Evolutionary conservation across 805 yeast species (phyloP).

Genomic region (Candida xyloterini): DNA sequence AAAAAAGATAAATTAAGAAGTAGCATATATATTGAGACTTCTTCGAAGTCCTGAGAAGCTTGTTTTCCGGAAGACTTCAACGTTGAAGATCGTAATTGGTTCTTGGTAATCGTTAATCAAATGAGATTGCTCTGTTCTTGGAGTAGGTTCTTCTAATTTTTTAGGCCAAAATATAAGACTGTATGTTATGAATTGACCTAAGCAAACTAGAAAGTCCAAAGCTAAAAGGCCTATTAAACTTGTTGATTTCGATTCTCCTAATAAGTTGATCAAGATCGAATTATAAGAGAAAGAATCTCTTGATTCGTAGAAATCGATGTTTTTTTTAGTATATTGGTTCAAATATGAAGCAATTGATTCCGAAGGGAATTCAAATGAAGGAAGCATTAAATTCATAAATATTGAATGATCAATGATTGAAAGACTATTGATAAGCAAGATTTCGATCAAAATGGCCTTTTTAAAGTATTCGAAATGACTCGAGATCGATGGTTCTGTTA

Average conservation of each 20-base stretch:
- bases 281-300: constrained; percentile 18
- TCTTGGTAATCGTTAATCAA: constrained; percentile 18
- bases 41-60: constrained; percentile 5
- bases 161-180: constrained; percentile 14
- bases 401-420: constrained; percentile 18
- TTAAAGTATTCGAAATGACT: constrained; percentile 14
- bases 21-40: constrained; percentile 2
- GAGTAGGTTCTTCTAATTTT: background rate
- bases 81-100: constrained; percentile 12
- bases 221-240: constrained; percentile 12
- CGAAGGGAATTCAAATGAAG: background rate
- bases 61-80: constrained; percentile 18
- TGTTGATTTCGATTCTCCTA: constrained; percentile 25
- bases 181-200: constrained; percentile 21
- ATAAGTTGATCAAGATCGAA: constrained; percentile 25
- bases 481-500: constrained; percentile 10
- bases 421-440: constrained; percentile 15
- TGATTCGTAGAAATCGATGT: constrained; percentile 17
- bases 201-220: constrained; percentile 20
- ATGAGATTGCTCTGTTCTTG: background rate
- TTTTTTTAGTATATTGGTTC: constrained; percentile 15
- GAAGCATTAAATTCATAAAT: constrained; percentile 3
- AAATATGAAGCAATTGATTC: constrained; percentile 10
- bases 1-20: background rate
- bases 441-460: constrained; percentile 16